Percentiles rank a stretch among this genome's conserved stretches.
These are phyloP conservation scores for Chlamydomonas sphaeroides DNA, from an alignment of 139 green algal genomes.

Conservation along the genomic window DNA sequence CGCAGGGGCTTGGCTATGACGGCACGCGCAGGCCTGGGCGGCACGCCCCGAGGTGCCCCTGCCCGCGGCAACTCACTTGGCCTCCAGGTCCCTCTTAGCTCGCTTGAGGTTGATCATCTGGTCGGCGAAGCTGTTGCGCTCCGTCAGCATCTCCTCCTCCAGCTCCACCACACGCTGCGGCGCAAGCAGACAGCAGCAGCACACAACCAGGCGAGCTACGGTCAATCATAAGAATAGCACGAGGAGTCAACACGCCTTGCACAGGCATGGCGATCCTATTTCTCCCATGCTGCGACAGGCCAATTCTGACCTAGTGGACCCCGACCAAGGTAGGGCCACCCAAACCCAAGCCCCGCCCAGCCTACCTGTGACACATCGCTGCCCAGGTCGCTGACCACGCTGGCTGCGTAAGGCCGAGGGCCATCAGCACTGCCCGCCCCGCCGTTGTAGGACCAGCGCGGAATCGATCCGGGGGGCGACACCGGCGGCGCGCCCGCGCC, in stretches of 20 bases:
- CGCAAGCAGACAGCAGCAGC: not conserved
- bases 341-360: no score
- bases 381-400: constrained; percentile 18
- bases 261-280: no score
- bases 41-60: no score
- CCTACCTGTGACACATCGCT: constrained; percentile 17
- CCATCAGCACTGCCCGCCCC: not conserved
- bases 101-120: not conserved
- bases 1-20: no score
- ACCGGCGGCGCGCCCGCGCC: no score
- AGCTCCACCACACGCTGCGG: constrained; percentile 32
- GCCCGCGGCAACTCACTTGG: not conserved
- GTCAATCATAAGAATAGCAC: not conserved
- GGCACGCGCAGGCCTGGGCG: no score
- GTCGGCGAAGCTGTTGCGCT: constrained; percentile 37
- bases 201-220: not conserved
- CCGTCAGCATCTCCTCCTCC: constrained; percentile 33
- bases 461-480: not conserved
- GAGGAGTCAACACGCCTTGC: not conserved
- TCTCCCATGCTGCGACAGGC: no score
- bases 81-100: constrained; percentile 14
- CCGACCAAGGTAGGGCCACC: no score
- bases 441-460: constrained; percentile 1
- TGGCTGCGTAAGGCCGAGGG: not conserved
- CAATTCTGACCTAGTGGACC: no score